Base-by-base conservation (phyloP, 352 stramenopile species). In the Phytophthora hybrid region DNA sequence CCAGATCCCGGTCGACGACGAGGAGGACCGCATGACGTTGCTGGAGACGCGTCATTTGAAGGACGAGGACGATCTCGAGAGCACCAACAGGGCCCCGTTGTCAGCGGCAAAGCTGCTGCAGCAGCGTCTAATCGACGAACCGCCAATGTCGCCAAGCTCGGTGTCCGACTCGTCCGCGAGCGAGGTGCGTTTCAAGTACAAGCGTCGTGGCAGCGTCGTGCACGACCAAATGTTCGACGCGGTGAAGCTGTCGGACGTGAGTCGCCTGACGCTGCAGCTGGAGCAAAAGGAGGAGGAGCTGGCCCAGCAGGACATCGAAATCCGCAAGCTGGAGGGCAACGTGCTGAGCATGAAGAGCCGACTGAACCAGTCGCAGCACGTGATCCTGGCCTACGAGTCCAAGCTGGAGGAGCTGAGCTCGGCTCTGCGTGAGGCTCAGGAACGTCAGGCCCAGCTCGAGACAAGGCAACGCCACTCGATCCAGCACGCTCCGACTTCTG, bases 181-280 rank as follows among this genome's bases (percentile, higher is more conserved):
- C 32, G 84, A 89, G 59, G 85, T 93, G 64, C 86, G 76, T 46
- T 91, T 95, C 67, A 91, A 89, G 39, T 94, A 90, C 67, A 69
- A 80, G 51, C 85, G 87, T 23, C 83, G 84, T 14, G 87, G 85
- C 26, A 93, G 84, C 34, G 66, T 89, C 9, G 85, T 95, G 59
- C 87, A 94, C 53, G 78, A 89, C 23, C 84, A 93, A 47, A 95
- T 95, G 87, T 95, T 95, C 60, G 87, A 94, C 69, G 83, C 85
- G 14, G 87, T 91, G 21, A 89, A 90, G 73, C 65, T 93, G 32
- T 91, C 86, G 53, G 85, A 95, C 61, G 76, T 93, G 47, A 93
- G 84, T 68, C 83, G 84, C 2, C 76, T 95, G 26, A 85, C 81
- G 59, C 65, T 93, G 53, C 85, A 91, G 57, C 26, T 95, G 21